Conservation (phyloP, 2,329 filamentous ascomycete genomes). For the Pestalotiopsis sp. region DNA sequence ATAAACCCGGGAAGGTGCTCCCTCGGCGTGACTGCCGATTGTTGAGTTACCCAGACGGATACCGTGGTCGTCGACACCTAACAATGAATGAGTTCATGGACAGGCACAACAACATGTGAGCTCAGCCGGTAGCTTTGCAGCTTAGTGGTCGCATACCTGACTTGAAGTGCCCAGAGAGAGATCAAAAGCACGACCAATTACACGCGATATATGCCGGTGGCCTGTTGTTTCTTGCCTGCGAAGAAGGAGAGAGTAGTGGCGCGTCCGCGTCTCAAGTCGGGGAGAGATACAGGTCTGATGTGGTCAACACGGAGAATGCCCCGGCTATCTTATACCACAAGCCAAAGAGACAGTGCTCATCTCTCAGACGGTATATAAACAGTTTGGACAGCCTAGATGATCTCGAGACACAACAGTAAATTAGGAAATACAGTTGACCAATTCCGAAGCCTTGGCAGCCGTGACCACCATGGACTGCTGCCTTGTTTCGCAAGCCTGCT, state of each 20-base stretch:
- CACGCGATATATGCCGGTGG: no score
- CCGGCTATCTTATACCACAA: background rate
- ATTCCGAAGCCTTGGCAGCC: background rate
- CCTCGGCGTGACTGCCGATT: background rate
- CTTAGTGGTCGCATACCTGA: no score
- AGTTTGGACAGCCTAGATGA: background rate
- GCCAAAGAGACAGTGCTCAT: background rate
- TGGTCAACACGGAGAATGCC: background rate
- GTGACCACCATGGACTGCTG: background rate
- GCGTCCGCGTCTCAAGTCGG: background rate
- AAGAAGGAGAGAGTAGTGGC: background rate
- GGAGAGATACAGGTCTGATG: background rate
- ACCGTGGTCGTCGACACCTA: background rate
- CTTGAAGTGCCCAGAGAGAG: no score
- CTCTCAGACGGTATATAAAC: background rate
- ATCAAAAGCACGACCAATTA: no score
- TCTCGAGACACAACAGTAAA: background rate
- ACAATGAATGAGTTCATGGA: background rate
- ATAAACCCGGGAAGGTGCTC: no score
- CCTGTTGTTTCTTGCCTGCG: no score
- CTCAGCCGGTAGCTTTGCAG: no score
- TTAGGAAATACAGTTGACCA: background rate
- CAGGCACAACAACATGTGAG: background rate
- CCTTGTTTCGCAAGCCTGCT: background rate
- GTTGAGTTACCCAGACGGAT: no score